Percentiles rank a stretch among this genome's conserved stretches.
These are phyloP conservation scores for Fusarium longipes DNA, from an alignment of 2,329 filamentous ascomycete genomes.

Conservation along the genomic window DNA sequence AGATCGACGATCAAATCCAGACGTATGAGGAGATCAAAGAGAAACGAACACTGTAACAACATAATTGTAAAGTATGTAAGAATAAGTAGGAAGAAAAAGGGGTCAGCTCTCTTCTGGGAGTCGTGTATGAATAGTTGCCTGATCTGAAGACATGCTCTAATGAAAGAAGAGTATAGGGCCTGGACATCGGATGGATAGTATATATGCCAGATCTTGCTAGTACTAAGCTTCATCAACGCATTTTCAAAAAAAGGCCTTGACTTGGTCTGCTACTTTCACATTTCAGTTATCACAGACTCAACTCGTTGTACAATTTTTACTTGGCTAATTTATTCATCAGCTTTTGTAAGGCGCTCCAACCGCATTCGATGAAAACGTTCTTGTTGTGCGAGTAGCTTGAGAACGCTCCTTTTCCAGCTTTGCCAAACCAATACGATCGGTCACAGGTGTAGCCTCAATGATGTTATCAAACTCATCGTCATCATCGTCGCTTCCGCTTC, in stretches of 20 bases:
- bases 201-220: slow-evolving; percentile 24
- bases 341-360: slow-evolving; percentile 62
- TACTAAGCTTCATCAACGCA: not conserved
- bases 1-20: slow-evolving; percentile 87
- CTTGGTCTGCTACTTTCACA: not conserved
- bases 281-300: not conserved
- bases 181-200: not conserved
- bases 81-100: slow-evolving; percentile 22
- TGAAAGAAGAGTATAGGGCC: slow-evolving; percentile 16
- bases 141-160: slow-evolving; percentile 20
- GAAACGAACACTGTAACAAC: slow-evolving; percentile 68
- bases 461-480: slow-evolving; percentile 91
- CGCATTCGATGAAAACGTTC: slow-evolving; percentile 63
- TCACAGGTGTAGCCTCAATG: slow-evolving; percentile 89
- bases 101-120: not conserved
- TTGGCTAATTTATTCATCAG: slow-evolving; percentile 41
- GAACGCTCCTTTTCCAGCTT: slow-evolving; percentile 68
- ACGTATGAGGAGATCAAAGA: slow-evolving; percentile 83
- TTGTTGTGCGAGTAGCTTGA: slow-evolving; percentile 59
- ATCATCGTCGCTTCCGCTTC: slow-evolving; percentile 47
- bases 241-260: not conserved
- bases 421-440: slow-evolving; percentile 79
- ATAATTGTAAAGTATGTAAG: slow-evolving; percentile 37
- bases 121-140: slow-evolving; percentile 31
- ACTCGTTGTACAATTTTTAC: not conserved